Base-by-base conservation (phyloP, 1,284 basidiomycete species). In the Ustilago bromivora region DNA sequence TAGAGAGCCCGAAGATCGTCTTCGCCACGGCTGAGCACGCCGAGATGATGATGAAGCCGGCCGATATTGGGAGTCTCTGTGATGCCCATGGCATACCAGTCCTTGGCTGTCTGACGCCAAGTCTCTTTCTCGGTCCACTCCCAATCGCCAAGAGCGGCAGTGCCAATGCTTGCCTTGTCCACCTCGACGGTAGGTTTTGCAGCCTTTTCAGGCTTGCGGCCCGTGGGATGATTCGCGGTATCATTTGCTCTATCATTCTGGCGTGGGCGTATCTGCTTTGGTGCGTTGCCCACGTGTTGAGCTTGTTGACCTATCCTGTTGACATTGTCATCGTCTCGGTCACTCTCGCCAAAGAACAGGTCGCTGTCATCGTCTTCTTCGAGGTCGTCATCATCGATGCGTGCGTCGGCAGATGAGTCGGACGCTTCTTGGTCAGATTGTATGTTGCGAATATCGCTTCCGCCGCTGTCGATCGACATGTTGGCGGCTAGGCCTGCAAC, bases 1-100 rank as follows among this genome's bases (percentile, higher is more conserved):
- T 99, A 96, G 11, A 98, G 89, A 0, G 92, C 91, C 9, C 92
- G 89, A n/a, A 96, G 87, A 77, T 97, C 95, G 36, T 76, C 36
- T 79, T 96, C 94, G 38, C 52, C 53, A 66, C 93, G 92, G 80
- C 92, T 92, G 56, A 99, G 89, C 66, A 97, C 87, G 1, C 95
- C 97, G n/a, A 99, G 88, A 85, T 98, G 94, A 85, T 98, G 94
- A 85, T 99, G 96, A 56, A 98, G 88, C 79, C 95, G 92, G 7
- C 96, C 96, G 15, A 92, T 92, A 32, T 94, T 94, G 2, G 97
- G 97, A 61, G 92, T 92, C 80, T 95, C 94, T 5, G 91, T 90
- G 31, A 98, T 88, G 0, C 95, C 96, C 61, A 91, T 89, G 17
- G 91, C 92, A 85, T 97, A 99, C 96, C 97, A 99, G 49, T 95